These are phyloP conservation scores for Auriculariales sp. DNA, from an alignment of 768 basidiomycete species.

Conservation along the genomic window DNA sequence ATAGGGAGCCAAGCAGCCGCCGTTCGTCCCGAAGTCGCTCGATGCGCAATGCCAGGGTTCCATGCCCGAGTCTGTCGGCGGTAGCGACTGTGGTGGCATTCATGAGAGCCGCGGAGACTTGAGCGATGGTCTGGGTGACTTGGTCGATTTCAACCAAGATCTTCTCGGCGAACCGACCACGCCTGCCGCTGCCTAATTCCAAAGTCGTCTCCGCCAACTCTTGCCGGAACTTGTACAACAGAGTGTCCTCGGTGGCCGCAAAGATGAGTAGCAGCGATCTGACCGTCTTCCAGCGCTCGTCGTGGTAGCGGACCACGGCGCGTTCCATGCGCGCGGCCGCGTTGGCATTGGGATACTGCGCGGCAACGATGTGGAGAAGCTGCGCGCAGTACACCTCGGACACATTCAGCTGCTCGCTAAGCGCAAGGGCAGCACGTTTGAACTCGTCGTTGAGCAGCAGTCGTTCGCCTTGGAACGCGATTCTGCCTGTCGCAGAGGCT, in stretches of 20 bases:
- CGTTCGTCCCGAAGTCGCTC: constrained; percentile 66
- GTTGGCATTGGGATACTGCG: constrained; percentile 47
- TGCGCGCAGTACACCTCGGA: constrained; percentile 71
- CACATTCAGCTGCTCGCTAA: constrained; percentile 65
- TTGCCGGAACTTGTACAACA: constrained; percentile 36
- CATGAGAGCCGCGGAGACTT: constrained; percentile 42
- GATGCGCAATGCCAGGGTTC: constrained; percentile 51
- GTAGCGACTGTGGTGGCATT: constrained; percentile 31
- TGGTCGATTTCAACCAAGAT: constrained; percentile 52
- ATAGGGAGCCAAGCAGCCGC: constrained; percentile 45
- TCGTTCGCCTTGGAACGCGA: constrained; percentile 45
- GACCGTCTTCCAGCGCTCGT: constrained; percentile 51
- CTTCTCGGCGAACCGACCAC: constrained; percentile 31
- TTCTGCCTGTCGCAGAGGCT: constrained; percentile 38
- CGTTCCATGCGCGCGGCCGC: constrained; percentile 46
- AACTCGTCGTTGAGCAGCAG: constrained; percentile 68
- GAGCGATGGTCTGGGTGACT: constrained; percentile 36
- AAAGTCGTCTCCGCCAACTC: constrained; percentile 32
- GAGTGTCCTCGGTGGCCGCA: constrained; percentile 37
- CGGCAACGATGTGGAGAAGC: constrained; percentile 49
- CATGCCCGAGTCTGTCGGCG: constrained; percentile 39
- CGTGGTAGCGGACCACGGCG: constrained; percentile 53
- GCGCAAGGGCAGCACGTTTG: constrained; percentile 58
- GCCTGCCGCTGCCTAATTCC: constrained; percentile 18
- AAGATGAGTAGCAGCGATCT: constrained; percentile 59